Conservation (phyloP, 208 protist genomes). For the Histomonas meleagridis region DNA sequence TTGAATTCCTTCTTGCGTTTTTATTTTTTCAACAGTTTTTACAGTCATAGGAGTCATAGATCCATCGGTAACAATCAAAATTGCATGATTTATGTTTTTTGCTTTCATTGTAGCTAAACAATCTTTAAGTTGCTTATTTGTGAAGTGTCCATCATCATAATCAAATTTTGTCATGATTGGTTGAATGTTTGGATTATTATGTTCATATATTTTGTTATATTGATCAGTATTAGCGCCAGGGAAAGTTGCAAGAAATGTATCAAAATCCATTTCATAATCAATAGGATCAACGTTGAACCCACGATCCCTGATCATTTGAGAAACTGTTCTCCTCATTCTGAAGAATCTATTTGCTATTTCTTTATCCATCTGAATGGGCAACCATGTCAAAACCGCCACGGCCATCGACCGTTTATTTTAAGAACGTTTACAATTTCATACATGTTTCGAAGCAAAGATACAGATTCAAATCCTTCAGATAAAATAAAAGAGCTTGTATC, state of each 20-base stretch:
- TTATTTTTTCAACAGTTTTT: conserved; percentile 31
- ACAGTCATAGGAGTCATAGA: background rate
- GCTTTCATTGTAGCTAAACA: conserved; percentile 35
- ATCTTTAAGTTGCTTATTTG: background rate
- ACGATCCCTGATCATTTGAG: conserved; percentile 38
- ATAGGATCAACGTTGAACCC: background rate
- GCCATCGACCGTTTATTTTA: too few relatives aligned
- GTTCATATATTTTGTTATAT: too few relatives aligned
- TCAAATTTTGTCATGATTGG: background rate
- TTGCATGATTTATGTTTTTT: conserved; percentile 42
- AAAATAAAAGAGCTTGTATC: too few relatives aligned
- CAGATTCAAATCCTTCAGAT: too few relatives aligned
- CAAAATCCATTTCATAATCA: background rate
- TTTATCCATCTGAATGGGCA: too few relatives aligned
- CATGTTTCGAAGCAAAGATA: too few relatives aligned
- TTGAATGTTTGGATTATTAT: background rate
- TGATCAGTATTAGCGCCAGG: too few relatives aligned
- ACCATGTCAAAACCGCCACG: too few relatives aligned
- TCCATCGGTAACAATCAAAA: conserved; percentile 41
- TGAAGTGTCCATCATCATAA: background rate
- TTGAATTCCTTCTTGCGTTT: conserved; percentile 33
- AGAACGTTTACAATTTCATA: too few relatives aligned
- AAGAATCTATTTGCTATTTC: background rate
- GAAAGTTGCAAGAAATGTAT: background rate
- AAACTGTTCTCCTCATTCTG: conserved; percentile 16